Base-by-base conservation (phyloP, 2,329 filamentous ascomycete species). In the Teratosphaeria pseudoeucalypti region DNA sequence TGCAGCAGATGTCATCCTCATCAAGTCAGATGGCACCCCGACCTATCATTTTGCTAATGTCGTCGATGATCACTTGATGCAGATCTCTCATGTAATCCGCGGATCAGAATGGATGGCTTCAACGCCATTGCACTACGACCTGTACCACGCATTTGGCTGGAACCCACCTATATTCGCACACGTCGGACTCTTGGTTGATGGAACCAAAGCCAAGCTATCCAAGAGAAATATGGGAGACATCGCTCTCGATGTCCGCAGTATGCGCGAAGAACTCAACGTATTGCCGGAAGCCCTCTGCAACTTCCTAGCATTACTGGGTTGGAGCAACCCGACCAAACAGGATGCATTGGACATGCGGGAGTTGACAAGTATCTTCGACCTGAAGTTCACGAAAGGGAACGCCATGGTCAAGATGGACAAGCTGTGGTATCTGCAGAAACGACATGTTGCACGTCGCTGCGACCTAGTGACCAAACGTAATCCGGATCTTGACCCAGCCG, bases 41-140 rank as follows among this genome's bases (percentile, higher is more conserved):
- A 99, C 95, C 0, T 99, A 99, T 70, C 94, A 99, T 73, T 86
- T 99, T 62, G 94, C 94, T 4, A 99, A 97, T 70, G 92, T 99
- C 9, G 87, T 99, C 4, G 94, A 99, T 70, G 94, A 99, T 70
- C 90, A 96, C 72, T 79, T 88, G 61, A 99, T 99, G 94, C 78
- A 89, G 61, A 95, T 99, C 65, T 96, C 92, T 0, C 92, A 97
- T 73, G 94, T 99, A 14, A 89, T 99, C 60, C 86, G 94, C 52
- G 94, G 92, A 57, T 87, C 88, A 81, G 94, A 99, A 82, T 99
- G 94, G 94, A 88, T 99, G 76, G 85, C 92, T 37, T 96, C 92
- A 0, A 97, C 94, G 0, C 91, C 92, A 0, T 89, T 88, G 70
- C 86, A 89, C 70, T 77, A 87, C 60, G 81, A 81, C 39, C 72